A percentile compares a stretch with the other conserved stretches of the same genome.
phyloP scores from a whole-genome alignment of 2,329 filamentous ascomycete genomes.

The Tolypocladium tundrense region DNA sequence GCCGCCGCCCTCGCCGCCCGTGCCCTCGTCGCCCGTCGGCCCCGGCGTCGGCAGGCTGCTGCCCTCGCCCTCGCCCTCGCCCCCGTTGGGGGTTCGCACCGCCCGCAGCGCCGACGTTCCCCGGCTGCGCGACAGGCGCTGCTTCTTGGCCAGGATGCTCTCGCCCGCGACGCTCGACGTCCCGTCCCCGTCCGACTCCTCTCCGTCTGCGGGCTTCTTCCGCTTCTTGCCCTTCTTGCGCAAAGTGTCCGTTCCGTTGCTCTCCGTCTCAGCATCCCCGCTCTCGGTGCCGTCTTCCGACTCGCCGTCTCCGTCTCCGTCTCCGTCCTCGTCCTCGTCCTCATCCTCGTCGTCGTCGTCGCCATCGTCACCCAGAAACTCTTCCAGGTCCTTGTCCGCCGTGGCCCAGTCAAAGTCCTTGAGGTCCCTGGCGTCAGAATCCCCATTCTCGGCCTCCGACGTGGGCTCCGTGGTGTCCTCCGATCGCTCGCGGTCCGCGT shows the following conservation, averaged over 20 bases:
- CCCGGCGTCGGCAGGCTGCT: slow-evolving; percentile 30
- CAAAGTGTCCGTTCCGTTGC: slow-evolving; percentile 14
- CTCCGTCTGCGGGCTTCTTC: slow-evolving; percentile 18
- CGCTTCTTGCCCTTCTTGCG: slow-evolving; percentile 20
- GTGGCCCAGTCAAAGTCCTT: slow-evolving; percentile 51
- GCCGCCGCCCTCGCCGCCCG: slow-evolving; percentile 5
- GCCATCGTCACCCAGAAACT: slow-evolving; percentile 54
- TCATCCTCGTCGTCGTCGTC: slow-evolving; percentile 34
- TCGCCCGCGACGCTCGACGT: slow-evolving; percentile 18
- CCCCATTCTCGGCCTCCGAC: slow-evolving; percentile 19
- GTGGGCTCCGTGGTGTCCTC: slow-evolving; percentile 21
- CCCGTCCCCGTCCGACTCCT: slow-evolving; percentile 22
- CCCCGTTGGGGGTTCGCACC: slow-evolving; percentile 29
- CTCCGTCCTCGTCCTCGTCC: slow-evolving; percentile 12
- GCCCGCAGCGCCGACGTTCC: slow-evolving; percentile 36
- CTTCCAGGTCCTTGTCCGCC: slow-evolving; percentile 63
- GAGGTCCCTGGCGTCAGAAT: slow-evolving; percentile 31
- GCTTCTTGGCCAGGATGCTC: slow-evolving; percentile 39
- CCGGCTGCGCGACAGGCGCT: slow-evolving; percentile 33
- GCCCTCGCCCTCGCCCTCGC: slow-evolving; percentile 19
- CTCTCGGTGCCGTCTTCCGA: slow-evolving; percentile 7
- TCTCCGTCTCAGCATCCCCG: slow-evolving; percentile 18
- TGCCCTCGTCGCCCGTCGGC: slow-evolving; percentile 20
- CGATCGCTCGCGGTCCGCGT: slow-evolving; percentile 45
- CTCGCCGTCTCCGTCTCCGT: slow-evolving; percentile 8